Conservation (phyloP, 192 early-diverging fungal genomes). For the Entrophospora sp. region DNA sequence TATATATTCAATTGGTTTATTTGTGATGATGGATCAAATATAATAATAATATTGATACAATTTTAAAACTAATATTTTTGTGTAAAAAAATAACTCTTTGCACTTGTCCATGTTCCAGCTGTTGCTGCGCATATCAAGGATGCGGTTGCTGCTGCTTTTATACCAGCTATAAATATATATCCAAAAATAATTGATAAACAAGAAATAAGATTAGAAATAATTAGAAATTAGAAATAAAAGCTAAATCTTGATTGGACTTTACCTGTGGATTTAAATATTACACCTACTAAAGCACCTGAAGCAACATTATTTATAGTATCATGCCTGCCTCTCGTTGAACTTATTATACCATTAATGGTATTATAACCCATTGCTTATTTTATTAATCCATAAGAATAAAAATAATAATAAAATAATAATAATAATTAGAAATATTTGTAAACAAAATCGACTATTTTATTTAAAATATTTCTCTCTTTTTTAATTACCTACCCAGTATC, state of each 20-base stretch:
- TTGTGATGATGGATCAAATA: no score
- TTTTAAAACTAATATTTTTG: no score
- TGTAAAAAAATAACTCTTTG: conserved; percentile 26
- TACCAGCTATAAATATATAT: conserved; percentile 34
- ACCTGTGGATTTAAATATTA: conserved; percentile 67
- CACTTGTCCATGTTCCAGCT: conserved; percentile 47
- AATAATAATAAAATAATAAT: neutral
- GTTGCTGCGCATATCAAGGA: conserved; percentile 47
- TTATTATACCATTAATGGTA: conserved; percentile 59
- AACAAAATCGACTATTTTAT: neutral
- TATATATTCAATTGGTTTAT: no score
- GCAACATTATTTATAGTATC: conserved; percentile 60
- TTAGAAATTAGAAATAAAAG: neutral
- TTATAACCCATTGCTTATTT: conserved; percentile 86
- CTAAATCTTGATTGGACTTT: no score
- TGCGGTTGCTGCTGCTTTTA: conserved; percentile 43
- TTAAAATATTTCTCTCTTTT: neutral
- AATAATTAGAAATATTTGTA: no score
- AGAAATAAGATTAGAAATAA: neutral
- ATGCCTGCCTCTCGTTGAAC: conserved; percentile 48
- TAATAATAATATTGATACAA: no score
- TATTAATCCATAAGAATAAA: neutral
- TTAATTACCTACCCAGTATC: conserved; percentile 42
- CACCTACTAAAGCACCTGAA: conserved; percentile 66
- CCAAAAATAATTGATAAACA: neutral